Conservation (phyloP, 495 filamentous ascomycete species). For the Lasiosphaeris hirsuta region DNA sequence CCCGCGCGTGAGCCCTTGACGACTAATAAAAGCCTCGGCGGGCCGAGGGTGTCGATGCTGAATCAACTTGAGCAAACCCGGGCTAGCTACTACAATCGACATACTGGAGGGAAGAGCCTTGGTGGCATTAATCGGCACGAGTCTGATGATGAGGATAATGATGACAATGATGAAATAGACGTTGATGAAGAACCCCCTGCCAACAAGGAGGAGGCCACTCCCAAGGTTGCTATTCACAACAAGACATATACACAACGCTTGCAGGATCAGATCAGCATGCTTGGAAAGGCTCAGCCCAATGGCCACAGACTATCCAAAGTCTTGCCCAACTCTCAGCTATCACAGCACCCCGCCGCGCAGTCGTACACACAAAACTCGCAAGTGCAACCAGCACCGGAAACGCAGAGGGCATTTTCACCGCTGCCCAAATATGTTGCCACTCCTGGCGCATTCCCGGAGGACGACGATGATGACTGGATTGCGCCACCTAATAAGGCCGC, state of each 20-base stretch:
- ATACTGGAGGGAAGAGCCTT: slow-evolving; percentile 59
- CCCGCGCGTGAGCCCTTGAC: slow-evolving; percentile 85
- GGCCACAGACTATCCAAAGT: slow-evolving; percentile 65
- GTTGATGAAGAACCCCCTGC: slow-evolving; percentile 40
- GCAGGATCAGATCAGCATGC: slow-evolving; percentile 89
- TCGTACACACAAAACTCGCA: slow-evolving; percentile 22
- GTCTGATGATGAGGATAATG: slow-evolving; percentile 44
- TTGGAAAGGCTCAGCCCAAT: slow-evolving; percentile 71
- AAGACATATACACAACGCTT: slow-evolving; percentile 89
- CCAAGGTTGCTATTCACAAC: slow-evolving; percentile 54
- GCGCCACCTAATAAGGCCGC: slow-evolving; percentile 49
- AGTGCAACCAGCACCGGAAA: slow-evolving; percentile 52
- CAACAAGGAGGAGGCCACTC: slow-evolving; percentile 35
- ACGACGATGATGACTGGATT: slow-evolving; percentile 84
- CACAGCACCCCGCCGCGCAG: slow-evolving; percentile 24
- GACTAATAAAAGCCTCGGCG: slow-evolving; percentile 74
- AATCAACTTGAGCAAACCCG: slow-evolving; percentile 74
- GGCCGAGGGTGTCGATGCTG: slow-evolving; percentile 60
- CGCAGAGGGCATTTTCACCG: slow-evolving; percentile 26
- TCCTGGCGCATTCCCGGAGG: slow-evolving; percentile 55
- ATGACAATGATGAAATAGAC: slow-evolving; percentile 59
- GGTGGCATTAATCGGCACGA: slow-evolving; percentile 41
- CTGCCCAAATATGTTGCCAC: slow-evolving; percentile 32
- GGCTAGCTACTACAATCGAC: slow-evolving; percentile 61
- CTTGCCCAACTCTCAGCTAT: slow-evolving; percentile 49